Evolutionary conservation across 1,284 basidiomycete genomes (phyloP).

Genomic region (Cryptococcus wingfieldii): DNA sequence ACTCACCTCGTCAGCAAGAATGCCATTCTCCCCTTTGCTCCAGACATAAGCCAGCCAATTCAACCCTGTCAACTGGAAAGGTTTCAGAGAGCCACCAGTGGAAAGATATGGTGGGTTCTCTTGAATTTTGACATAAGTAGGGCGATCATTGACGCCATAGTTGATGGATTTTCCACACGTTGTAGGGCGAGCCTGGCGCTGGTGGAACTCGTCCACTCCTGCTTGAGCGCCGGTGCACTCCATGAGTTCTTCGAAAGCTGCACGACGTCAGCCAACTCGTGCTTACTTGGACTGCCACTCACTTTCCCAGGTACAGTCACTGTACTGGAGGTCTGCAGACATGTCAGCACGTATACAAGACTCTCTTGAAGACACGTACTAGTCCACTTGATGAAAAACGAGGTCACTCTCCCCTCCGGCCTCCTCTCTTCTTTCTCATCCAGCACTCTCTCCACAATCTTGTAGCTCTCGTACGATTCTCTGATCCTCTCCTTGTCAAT

Average conservation of each 20-base stretch:
- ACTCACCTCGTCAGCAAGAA: slow-evolving; percentile 82
- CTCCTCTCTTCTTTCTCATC: slow-evolving; percentile 66
- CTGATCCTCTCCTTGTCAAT: slow-evolving; percentile 86
- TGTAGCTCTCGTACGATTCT: slow-evolving; percentile 85
- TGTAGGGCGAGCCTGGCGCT: slow-evolving; percentile 69
- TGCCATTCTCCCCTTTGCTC: slow-evolving; percentile 92
- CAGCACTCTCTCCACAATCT: slow-evolving; percentile 88
- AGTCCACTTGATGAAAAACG: slow-evolving; percentile 98
- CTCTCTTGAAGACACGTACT: slow-evolving; percentile 27
- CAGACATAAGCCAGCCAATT: slow-evolving; percentile 98
- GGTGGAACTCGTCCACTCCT: slow-evolving; percentile 75
- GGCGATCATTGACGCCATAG: slow-evolving; percentile 68
- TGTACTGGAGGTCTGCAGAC: slow-evolving; percentile 73
- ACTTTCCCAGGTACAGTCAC: slow-evolving; percentile 94
- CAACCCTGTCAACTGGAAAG: slow-evolving; percentile 95
- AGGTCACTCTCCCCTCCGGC: slow-evolving; percentile 57
- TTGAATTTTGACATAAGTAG: slow-evolving; percentile 76
- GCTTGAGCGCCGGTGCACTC: slow-evolving; percentile 52
- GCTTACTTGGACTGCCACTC: slow-evolving; percentile 36
- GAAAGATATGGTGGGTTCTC: slow-evolving; percentile 87
- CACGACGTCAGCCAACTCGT: neutral
- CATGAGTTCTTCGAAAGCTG: slow-evolving; percentile 64
- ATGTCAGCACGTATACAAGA: neutral
- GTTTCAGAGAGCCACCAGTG: slow-evolving; percentile 84
- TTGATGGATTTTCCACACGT: slow-evolving; percentile 80